Conservation (phyloP, 2,329 filamentous ascomycete species). For the Alternaria sp. region DNA sequence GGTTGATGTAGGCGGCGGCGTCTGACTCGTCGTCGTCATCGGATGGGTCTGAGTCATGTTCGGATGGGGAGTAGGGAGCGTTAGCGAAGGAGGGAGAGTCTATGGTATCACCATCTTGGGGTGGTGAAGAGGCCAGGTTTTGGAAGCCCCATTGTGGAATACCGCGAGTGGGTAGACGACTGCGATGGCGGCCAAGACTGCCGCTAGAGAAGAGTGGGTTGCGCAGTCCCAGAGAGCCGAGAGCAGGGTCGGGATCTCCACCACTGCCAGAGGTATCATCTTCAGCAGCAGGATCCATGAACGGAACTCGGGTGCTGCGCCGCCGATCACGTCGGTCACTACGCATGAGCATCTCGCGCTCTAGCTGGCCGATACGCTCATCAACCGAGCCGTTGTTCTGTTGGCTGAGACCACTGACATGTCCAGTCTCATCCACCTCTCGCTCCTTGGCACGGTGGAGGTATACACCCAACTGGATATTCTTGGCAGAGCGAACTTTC, state of each 20-base stretch:
- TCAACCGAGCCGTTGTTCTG: slow-evolving; percentile 55
- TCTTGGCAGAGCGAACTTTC: slow-evolving; percentile 61
- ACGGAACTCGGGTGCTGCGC: slow-evolving; percentile 28
- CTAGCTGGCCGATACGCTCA: slow-evolving; percentile 60
- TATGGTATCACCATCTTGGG: slow-evolving; percentile 16
- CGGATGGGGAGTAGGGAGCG: slow-evolving; percentile 20
- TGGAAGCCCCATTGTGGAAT: slow-evolving; percentile 22
- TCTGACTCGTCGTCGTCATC: slow-evolving; percentile 35
- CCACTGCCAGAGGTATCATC: slow-evolving; percentile 56
- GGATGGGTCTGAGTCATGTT: slow-evolving; percentile 34
- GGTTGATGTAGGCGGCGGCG: slow-evolving; percentile 32
- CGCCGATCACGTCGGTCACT: slow-evolving; percentile 45
- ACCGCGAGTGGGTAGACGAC: slow-evolving; percentile 20
- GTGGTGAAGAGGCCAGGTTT: slow-evolving; percentile 19
- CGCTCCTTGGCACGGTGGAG: slow-evolving; percentile 64
- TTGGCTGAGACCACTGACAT: slow-evolving; percentile 47
- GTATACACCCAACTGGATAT: slow-evolving; percentile 64
- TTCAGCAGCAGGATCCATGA: slow-evolving; percentile 33
- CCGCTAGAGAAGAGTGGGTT: slow-evolving; percentile 30
- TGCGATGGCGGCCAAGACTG: slow-evolving; percentile 26
- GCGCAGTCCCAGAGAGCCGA: slow-evolving; percentile 34
- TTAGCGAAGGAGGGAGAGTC: slow-evolving; percentile 31
- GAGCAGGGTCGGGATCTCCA: slow-evolving; percentile 51
- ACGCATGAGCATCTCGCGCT: slow-evolving; percentile 59
- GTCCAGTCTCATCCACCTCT: slow-evolving; percentile 55